These are phyloP conservation scores for Cladophialophora chaetospira DNA, from an alignment of 2,329 filamentous ascomycete genomes.

Conservation along the genomic window DNA sequence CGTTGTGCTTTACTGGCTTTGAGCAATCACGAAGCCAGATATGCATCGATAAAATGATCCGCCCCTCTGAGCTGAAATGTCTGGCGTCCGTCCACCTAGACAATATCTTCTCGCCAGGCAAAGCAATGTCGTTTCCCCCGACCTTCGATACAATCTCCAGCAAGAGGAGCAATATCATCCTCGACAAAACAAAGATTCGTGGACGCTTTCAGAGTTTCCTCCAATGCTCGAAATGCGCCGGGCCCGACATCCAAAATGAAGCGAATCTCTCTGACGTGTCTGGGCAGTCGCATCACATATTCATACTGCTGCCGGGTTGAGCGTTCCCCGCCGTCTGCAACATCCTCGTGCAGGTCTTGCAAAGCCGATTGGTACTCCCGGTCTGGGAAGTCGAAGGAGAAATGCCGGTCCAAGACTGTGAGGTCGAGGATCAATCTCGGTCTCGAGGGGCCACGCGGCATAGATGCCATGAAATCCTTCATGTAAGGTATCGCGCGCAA, in stretches of 20 bases:
- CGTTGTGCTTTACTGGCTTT: too few species aligned
- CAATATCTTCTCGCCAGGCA: constrained; percentile 11
- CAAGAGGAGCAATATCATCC: neutral
- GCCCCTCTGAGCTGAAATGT: too few species aligned
- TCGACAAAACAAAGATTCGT: constrained; percentile 18
- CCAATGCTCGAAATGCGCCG: constrained; percentile 16
- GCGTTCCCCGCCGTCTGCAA: neutral
- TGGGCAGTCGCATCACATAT: constrained; percentile 19
- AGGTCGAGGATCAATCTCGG: constrained; percentile 23
- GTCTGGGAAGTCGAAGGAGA: constrained; percentile 25
- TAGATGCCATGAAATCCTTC: constrained; percentile 17
- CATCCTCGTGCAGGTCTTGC: constrained; percentile 6
- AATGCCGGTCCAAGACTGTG: constrained; percentile 23
- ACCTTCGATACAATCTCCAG: constrained; percentile 2
- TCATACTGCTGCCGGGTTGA: neutral
- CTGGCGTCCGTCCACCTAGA: neutral
- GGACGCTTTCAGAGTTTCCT: constrained; percentile 11
- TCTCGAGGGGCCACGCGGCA: neutral
- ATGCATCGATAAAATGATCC: too few species aligned
- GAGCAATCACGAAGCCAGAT: too few species aligned
- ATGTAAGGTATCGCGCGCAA: constrained; percentile 19
- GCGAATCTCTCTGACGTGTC: constrained; percentile 17
- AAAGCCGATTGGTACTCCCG: constrained; percentile 17
- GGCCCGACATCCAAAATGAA: constrained; percentile 21
- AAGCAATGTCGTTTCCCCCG: constrained; percentile 14